phyloP scores from a whole-genome alignment of 2,329 filamentous ascomycete species.

The Colletotrichum sp. region DNA sequence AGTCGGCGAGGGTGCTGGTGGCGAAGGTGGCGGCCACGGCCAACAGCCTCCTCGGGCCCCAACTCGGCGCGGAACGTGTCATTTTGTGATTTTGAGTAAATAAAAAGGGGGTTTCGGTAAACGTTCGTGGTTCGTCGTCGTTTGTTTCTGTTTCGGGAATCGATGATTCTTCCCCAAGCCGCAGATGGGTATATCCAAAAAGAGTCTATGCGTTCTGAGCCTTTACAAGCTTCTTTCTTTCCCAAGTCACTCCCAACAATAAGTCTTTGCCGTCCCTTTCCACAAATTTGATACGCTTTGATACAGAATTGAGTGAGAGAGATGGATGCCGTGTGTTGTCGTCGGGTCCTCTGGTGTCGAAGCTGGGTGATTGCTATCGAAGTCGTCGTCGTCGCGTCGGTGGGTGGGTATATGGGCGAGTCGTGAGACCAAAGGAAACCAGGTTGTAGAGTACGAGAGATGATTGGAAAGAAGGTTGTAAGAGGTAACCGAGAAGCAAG shows the following conservation, averaged over 20 bases:
- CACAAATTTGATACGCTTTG: slow-evolving; percentile 10
- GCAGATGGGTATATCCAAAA: slow-evolving; percentile 18
- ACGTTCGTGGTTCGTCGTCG: slow-evolving; percentile 5
- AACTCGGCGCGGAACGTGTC: slow-evolving; percentile 33
- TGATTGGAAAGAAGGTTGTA: not conserved
- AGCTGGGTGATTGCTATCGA: not conserved
- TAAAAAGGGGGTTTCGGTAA: not conserved
- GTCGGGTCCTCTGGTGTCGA: slow-evolving; percentile 10
- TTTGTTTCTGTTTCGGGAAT: slow-evolving; percentile 5
- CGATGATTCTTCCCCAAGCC: not conserved
- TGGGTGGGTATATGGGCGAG: slow-evolving; percentile 15
- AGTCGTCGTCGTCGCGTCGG: slow-evolving; percentile 20
- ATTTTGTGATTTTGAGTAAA: slow-evolving; percentile 25
- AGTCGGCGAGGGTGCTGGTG: slow-evolving; percentile 62
- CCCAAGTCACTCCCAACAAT: slow-evolving; percentile 1
- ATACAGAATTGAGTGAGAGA: slow-evolving; percentile 4
- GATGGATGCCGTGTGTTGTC: not conserved
- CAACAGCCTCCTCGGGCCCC: slow-evolving; percentile 34
- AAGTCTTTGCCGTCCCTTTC: slow-evolving; percentile 1
- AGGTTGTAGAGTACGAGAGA: slow-evolving; percentile 2
- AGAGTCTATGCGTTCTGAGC: slow-evolving; percentile 19
- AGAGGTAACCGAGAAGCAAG: slow-evolving; percentile 17
- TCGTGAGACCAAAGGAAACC: slow-evolving; percentile 20
- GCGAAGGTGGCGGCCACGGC: slow-evolving; percentile 41
- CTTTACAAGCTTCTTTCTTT: slow-evolving; percentile 22